Evolutionary conservation across 2,329 filamentous ascomycete genomes (phyloP).

Genomic region (Colletotrichum spaethianum): DNA sequence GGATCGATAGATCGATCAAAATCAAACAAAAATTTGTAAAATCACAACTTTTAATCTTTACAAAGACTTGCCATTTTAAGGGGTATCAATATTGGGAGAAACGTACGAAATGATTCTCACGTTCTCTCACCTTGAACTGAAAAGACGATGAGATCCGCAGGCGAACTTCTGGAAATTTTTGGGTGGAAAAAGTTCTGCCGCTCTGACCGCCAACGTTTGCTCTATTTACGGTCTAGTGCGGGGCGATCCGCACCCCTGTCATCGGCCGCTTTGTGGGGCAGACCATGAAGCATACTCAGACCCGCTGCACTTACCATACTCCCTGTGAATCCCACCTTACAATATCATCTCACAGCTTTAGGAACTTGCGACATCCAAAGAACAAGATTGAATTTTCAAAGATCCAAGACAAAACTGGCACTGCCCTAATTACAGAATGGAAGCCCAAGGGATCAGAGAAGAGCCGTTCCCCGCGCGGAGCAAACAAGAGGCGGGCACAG

Average conservation of each 20-base stretch:
- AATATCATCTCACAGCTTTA: not conserved
- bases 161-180: constrained; percentile 51
- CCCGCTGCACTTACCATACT: not conserved
- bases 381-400: not conserved
- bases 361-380: not conserved
- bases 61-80: not conserved
- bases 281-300: not conserved
- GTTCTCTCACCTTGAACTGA: not conserved
- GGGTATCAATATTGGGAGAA: constrained; percentile 25
- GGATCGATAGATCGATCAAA: not conserved
- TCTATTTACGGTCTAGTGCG: constrained; percentile 53
- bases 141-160: constrained; percentile 28
- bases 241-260: constrained; percentile 44
- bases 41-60: not conserved
- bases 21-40: not conserved
- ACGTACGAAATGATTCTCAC: not conserved
- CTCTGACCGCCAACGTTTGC: constrained; percentile 52
- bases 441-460: constrained; percentile 56
- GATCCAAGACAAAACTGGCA: not conserved
- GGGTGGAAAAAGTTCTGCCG: constrained; percentile 53
- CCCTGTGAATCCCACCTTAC: not conserved
- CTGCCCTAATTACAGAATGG: constrained; percentile 51
- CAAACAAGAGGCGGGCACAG: constrained; percentile 69
- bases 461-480: constrained; percentile 79
- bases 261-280: constrained; percentile 12